phyloP scores from a whole-genome alignment of 2,329 filamentous ascomycete genomes.

The Colletotrichum musicola region DNA sequence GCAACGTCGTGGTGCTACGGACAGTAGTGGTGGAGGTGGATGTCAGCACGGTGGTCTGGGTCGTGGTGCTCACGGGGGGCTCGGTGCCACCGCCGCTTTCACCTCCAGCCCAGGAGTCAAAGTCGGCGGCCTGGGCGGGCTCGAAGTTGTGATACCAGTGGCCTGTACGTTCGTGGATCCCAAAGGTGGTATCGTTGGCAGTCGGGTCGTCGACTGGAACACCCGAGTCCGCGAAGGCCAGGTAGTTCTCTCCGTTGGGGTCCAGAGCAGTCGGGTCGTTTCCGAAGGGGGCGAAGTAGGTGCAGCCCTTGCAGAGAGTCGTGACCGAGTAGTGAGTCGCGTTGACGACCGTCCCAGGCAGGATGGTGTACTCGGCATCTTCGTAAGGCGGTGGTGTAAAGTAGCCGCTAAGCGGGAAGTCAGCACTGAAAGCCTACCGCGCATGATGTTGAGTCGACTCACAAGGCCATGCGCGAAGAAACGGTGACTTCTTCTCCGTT shows the following conservation, averaged over 20 bases:
- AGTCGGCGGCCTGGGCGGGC: conserved; percentile 49
- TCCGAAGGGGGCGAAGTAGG: conserved; percentile 56
- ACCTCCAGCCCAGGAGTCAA: conserved; percentile 45
- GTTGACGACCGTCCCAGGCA: conserved; percentile 51
- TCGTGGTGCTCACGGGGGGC: conserved; percentile 22
- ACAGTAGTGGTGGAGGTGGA: conserved; percentile 31
- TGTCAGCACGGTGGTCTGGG: conserved; percentile 24
- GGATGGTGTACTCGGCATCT: conserved; percentile 49
- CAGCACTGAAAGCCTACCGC: background rate
- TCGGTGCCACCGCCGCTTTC: conserved; percentile 28
- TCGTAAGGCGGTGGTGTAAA: conserved; percentile 48
- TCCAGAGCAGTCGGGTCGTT: conserved; percentile 53
- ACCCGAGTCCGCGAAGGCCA: conserved; percentile 56
- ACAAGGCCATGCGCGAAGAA: conserved; percentile 53
- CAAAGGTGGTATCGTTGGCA: conserved; percentile 52
- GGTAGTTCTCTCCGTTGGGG: conserved; percentile 50
- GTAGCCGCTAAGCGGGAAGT: conserved; percentile 47
- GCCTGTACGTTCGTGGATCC: conserved; percentile 57
- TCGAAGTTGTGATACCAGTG: conserved; percentile 56
- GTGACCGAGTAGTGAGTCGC: conserved; percentile 52
- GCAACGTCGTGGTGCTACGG: conserved; percentile 30
- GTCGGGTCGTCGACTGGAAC: conserved; percentile 53
- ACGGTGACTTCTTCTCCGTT: conserved; percentile 53
- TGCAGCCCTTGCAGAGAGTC: conserved; percentile 54
- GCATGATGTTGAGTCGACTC: conserved; percentile 23